These are phyloP conservation scores for Candida mesenterica DNA, from an alignment of 1,139 yeast species.

Conservation along the genomic window DNA sequence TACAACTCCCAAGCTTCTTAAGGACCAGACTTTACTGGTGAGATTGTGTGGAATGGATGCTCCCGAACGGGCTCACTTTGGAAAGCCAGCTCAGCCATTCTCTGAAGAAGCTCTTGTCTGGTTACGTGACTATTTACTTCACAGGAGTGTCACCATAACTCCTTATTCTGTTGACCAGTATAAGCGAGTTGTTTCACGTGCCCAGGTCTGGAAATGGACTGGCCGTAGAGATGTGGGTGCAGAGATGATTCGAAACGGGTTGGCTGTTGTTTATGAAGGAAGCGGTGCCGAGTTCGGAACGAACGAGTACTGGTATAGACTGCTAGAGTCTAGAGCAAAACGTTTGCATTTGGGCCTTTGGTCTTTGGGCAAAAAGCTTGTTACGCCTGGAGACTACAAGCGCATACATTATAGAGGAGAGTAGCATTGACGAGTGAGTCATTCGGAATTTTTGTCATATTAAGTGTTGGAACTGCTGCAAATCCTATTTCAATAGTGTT, in stretches of 20 bases:
- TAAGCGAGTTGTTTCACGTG: constrained; percentile 82
- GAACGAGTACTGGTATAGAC: constrained; percentile 56
- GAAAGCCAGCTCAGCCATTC: constrained; percentile 87
- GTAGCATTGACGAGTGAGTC: too few relatives aligned
- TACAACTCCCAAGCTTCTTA: constrained; percentile 43
- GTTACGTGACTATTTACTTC: constrained; percentile 64
- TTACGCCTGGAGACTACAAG: constrained; percentile 85
- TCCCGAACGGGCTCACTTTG: constrained; percentile 94
- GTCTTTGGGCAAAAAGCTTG: constrained; percentile 50
- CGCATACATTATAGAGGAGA: constrained; percentile 17
- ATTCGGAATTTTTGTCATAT: too few relatives aligned
- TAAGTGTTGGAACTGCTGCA: too few relatives aligned
- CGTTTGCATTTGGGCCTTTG: constrained; percentile 65
- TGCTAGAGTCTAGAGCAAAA: constrained; percentile 61
- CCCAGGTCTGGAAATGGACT: constrained; percentile 68
- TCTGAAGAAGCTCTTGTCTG: constrained; percentile 82
- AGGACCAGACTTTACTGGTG: constrained; percentile 61
- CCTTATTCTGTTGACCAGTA: constrained; percentile 88
- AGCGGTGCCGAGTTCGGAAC: constrained; percentile 89
- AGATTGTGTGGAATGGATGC: constrained; percentile 97
- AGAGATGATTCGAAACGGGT: constrained; percentile 80
- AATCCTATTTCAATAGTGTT: too few relatives aligned
- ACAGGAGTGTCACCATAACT: constrained; percentile 65
- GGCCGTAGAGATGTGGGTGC: constrained; percentile 80
- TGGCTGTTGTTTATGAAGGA: constrained; percentile 87